A percentile compares a stretch with the other conserved stretches of the same genome.
These are phyloP conservation scores for Bacidia gigantensis DNA, from an alignment of 495 filamentous ascomycete genomes.

Conservation along the genomic window DNA sequence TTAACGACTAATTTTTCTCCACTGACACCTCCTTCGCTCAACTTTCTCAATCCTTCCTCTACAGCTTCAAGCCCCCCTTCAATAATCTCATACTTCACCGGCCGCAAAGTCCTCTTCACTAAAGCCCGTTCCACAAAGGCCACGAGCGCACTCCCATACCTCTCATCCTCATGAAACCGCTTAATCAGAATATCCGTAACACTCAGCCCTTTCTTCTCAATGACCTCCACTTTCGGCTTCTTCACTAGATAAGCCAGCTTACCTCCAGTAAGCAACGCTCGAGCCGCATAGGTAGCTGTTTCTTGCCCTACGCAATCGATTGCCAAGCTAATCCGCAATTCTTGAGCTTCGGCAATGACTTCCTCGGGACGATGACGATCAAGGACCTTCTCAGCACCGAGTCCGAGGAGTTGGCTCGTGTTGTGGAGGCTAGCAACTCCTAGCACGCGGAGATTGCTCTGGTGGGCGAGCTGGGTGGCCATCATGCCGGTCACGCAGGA, in stretches of 20 bases:
- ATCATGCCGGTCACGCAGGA: neutral
- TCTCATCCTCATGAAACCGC: neutral
- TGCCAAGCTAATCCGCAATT: neutral
- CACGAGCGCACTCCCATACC: neutral
- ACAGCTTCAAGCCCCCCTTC: neutral
- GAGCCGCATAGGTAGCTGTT: constrained; percentile 16
- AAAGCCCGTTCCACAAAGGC: neutral
- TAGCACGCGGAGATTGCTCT: neutral
- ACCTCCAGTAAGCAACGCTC: constrained; percentile 22
- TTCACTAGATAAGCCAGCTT: constrained; percentile 25
- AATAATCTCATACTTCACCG: neutral
- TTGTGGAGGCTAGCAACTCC: neutral
- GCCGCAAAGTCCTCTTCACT: neutral
- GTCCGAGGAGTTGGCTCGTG: neutral
- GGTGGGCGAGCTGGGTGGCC: neutral
- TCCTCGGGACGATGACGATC: neutral
- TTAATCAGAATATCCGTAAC: neutral
- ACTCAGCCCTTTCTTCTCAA: neutral
- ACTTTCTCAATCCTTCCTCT: neutral
- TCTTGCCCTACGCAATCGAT: neutral
- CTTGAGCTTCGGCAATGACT: neutral
- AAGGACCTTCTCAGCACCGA: neutral
- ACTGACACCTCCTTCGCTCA: neutral
- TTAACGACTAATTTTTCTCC: neutral
- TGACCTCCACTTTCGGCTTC: constrained; percentile 7